These are phyloP conservation scores for sorghum (Sorghum bicolor) DNA, from an alignment of 176 grass and related monocot species.

Conservation along the genomic window DNA sequence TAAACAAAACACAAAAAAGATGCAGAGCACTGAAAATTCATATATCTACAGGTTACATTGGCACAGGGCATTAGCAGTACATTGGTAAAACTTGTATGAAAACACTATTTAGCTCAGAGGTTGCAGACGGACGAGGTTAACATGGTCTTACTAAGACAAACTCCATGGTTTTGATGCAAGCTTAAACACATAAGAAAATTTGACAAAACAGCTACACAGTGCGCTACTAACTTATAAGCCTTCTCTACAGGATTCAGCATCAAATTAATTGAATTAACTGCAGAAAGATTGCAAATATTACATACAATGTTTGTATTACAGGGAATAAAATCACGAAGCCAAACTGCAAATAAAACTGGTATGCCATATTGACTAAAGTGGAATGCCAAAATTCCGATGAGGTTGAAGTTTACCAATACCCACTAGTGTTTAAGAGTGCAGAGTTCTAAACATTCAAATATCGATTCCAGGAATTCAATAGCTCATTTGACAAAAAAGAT, in stretches of 20 bases:
- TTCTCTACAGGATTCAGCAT: not conserved
- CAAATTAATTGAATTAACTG: not conserved
- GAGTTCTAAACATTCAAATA: slow-evolving; percentile 7
- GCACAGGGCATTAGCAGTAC: not conserved
- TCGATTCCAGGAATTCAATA: not conserved
- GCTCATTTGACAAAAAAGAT: not conserved
- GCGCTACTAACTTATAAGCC: not conserved
- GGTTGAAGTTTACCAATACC: not conserved
- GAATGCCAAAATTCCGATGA: not conserved
- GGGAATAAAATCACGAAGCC: not conserved
- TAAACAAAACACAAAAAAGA: not conserved
- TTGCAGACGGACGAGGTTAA: not conserved
- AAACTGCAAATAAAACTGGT: not conserved
- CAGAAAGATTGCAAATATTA: not conserved
- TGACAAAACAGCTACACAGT: not conserved
- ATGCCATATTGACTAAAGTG: too few species aligned
- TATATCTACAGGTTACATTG: not conserved
- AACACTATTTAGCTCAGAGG: not conserved
- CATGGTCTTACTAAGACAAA: not conserved
- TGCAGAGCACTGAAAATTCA: not conserved
- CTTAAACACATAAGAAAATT: not conserved
- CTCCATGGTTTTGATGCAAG: not conserved
- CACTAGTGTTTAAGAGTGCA: not conserved
- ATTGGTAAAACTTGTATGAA: not conserved
- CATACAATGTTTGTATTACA: not conserved